These are phyloP conservation scores for Rhodotorula diobovata DNA, from an alignment of 768 basidiomycete species.

Conservation along the genomic window DNA sequence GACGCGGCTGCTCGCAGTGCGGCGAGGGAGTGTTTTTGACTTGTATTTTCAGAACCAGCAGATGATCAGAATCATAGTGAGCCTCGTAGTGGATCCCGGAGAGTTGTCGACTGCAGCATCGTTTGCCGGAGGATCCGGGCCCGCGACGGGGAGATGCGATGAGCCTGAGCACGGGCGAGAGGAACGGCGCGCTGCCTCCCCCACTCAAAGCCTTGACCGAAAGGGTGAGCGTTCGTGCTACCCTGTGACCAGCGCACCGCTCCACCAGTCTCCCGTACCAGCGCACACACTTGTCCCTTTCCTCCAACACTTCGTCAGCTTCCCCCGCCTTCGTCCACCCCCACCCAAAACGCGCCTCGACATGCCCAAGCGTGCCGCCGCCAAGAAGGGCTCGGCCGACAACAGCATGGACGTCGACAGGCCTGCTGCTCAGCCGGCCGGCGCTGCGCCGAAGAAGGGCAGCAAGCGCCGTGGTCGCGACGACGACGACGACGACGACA, in stretches of 20 bases:
- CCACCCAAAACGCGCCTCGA: neutral
- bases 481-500: neutral
- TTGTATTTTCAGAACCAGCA: too few species aligned
- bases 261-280: neutral
- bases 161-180: neutral
- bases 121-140: too few species aligned
- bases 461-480: neutral
- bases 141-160: too few species aligned
- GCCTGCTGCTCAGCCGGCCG: neutral
- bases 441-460: neutral
- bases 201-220: too few species aligned
- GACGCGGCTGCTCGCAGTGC: too few species aligned
- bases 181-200: too few species aligned
- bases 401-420: constrained; percentile 10
- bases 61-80: too few species aligned
- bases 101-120: too few species aligned
- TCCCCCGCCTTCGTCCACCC: too few species aligned
- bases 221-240: neutral
- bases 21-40: too few species aligned
- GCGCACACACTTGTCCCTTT: neutral
- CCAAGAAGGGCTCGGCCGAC: neutral
- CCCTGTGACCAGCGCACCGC: neutral
- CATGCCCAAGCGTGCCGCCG: neutral
- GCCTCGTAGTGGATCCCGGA: too few species aligned
- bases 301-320: neutral